phyloP scores from a whole-genome alignment of 2,329 filamentous ascomycete species.

The Rugonectria rugulosa region DNA sequence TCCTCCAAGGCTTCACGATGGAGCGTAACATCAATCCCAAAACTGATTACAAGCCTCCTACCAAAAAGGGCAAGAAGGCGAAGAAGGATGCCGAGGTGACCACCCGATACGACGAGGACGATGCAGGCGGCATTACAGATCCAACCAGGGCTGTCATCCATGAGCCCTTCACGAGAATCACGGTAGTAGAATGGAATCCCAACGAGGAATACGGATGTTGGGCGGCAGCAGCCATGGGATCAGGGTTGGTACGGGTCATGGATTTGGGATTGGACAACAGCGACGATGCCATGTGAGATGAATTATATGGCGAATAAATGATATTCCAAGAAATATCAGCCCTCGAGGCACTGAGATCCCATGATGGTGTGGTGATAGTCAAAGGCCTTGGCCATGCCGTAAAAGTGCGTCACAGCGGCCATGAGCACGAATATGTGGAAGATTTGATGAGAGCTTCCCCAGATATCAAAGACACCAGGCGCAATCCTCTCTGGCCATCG shows the following conservation, averaged over 20 bases:
- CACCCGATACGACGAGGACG: slow-evolving; percentile 45
- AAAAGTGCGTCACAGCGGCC: slow-evolving; percentile 82
- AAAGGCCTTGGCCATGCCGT: slow-evolving; percentile 83
- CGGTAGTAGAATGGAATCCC: slow-evolving; percentile 72
- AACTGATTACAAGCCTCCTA: slow-evolving; percentile 48
- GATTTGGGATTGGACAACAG: slow-evolving; percentile 64
- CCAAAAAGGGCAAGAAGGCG: slow-evolving; percentile 46
- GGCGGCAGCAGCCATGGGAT: slow-evolving; percentile 72
- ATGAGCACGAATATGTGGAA: slow-evolving; percentile 91
- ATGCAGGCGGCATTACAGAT: slow-evolving; percentile 42
- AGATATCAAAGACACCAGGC: slow-evolving; percentile 86
- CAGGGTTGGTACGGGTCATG: slow-evolving; percentile 71
- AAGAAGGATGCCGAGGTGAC: slow-evolving; percentile 47
- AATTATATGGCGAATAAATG: slow-evolving; percentile 1
- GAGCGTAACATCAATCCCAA: slow-evolving; percentile 59
- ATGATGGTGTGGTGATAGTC: slow-evolving; percentile 77
- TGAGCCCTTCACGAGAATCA: slow-evolving; percentile 69
- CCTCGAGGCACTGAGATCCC: slow-evolving; percentile 57
- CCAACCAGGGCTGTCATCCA: slow-evolving; percentile 59
- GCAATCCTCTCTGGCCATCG: slow-evolving; percentile 83
- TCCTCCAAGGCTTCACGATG: slow-evolving; percentile 59
- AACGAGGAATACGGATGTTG: slow-evolving; percentile 71
- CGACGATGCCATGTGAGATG: slow-evolving; percentile 25
- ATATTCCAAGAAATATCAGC: slow-evolving; percentile 7
- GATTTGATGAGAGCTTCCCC: slow-evolving; percentile 93